Base-by-base conservation (phyloP, 192 early-diverging fungal species). In the Tieghemiomyces parasiticus region DNA sequence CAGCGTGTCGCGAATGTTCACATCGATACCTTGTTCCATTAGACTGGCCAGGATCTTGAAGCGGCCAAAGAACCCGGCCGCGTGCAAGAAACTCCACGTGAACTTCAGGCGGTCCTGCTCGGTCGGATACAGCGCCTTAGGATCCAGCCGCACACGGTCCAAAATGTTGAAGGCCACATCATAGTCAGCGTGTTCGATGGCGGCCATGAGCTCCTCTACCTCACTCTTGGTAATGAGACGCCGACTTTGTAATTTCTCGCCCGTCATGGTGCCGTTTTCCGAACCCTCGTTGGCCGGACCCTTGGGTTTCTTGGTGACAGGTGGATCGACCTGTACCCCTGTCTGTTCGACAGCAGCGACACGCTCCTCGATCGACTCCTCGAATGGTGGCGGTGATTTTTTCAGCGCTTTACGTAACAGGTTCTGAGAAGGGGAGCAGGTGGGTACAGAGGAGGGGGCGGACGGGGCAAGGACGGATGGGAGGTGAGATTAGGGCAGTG, bases 11-110 rank as follows among this genome's bases (percentile, higher is more conserved):
- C 82, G 67, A 0, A 88, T 60, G 61, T 93, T 89, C 26, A 93
- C 69, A 46, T 91, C 66, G 4, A 88, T 91, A 13, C 88, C 88
- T 35, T 78, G 71, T 6, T 77, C 77, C 61, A 93, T 76, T 14
- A 96, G 78, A 24, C 78, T 63, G 53, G 78, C 71, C 9, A 85
- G 67, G 16, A 90, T 71, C 44, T 86, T 81, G 25, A 75, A 65
- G 28, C 83, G 68, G 9, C 90, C 91, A 66, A 81, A 86, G 67
- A 86, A 96, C 16, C 84, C 76, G 0, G 91, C 91, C 3, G 90
- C 87, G 63, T 96, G 93, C 29, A 96, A 65, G 31, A 85, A 82
- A 0, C 76, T 71, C 93, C 93, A 96, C 4, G 83, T 90, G 60
- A 86, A 91, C 1, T 71, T 63, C 46, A 71, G 74, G 29, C 79